Evolutionary conservation across 2,329 filamentous ascomycete genomes (phyloP), one percentile per base, ranked within the genome.

Genomic region (Emergomyces orientalis): DNA sequence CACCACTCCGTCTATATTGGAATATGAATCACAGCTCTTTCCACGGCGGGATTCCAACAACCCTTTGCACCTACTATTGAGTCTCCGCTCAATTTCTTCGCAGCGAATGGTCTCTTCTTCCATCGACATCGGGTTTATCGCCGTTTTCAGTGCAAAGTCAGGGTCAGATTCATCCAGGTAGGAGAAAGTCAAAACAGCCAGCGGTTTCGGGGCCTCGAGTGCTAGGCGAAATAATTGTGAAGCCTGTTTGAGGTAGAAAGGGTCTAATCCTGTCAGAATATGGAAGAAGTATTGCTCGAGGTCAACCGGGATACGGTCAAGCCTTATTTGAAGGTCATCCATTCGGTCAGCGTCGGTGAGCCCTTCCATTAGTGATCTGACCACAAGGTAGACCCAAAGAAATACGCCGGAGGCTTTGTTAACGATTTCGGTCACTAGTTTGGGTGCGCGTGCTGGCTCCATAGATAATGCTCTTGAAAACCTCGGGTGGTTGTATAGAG

Each of bases 341-440:
- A 71, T 60, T 1, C 59, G 56, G 60, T 71, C 69, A 0, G 43
- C 54, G 59, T 71, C 67, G 1, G 65, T 66, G 2, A 72, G 37
- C 2, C 70, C 68, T 3, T 66, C 59, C 1, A 67, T 59, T 1
- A 74, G 69, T 8, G 63, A 65, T 37, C 63, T 64, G 1, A 69
- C 67, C 0, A 72, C 72, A 1, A 73, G 62, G 27, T 64, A 65
- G 9, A 70, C 71, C 73, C 72, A 74, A 25, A 74, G 66, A 58
- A 74, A 74, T 4, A 74, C 71, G 4, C 72, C 71, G 25, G 68
- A 47, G 6, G 71, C 64, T 60, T 64, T 66, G 3, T 65, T 39
- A 4, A 67, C 65, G 43, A 73, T 65, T 13, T 66, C 60, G 14
- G 67, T 37, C 17, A 68, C 60, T 1, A 72, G 43, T 6, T 30